Percentiles rank a stretch among this genome's conserved stretches.
These are phyloP conservation scores for Colletotrichum sp. DNA, from an alignment of 2,329 filamentous ascomycete genomes.

Conservation along the genomic window DNA sequence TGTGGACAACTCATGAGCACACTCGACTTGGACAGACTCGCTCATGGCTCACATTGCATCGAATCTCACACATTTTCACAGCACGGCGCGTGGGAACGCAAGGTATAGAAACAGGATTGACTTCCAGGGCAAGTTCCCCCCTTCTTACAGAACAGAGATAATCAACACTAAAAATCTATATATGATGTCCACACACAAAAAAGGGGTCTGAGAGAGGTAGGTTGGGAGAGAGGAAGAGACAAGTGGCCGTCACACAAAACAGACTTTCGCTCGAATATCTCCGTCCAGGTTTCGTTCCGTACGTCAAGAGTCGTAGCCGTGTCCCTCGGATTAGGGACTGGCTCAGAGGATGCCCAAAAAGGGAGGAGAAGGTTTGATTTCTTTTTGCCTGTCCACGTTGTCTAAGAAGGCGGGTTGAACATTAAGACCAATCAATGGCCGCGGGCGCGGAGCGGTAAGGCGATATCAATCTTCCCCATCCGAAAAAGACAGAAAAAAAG, in stretches of 20 bases:
- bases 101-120: neutral
- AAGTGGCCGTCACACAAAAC: slow-evolving; percentile 8
- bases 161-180: slow-evolving; percentile 20
- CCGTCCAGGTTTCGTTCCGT: slow-evolving; percentile 9
- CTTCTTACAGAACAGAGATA: slow-evolving; percentile 15
- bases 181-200: slow-evolving; percentile 12
- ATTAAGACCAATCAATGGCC: slow-evolving; percentile 17
- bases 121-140: slow-evolving; percentile 5
- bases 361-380: slow-evolving; percentile 10
- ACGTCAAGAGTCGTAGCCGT: slow-evolving; percentile 7
- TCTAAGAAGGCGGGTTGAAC: slow-evolving; percentile 7
- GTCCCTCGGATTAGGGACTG: neutral
- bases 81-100: neutral
- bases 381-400: slow-evolving; percentile 6
- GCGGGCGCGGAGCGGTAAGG: neutral
- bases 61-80: neutral
- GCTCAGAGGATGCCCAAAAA: neutral
- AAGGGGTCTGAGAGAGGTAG: neutral
- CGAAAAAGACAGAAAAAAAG: neutral
- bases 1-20: neutral
- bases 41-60: neutral
- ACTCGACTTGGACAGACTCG: neutral
- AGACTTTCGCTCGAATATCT: slow-evolving; percentile 16
- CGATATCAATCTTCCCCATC: slow-evolving; percentile 5
- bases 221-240: neutral